Base-by-base conservation (phyloP, 2,329 filamentous ascomycete species). In the Teratosphaeriaceae sp. region DNA sequence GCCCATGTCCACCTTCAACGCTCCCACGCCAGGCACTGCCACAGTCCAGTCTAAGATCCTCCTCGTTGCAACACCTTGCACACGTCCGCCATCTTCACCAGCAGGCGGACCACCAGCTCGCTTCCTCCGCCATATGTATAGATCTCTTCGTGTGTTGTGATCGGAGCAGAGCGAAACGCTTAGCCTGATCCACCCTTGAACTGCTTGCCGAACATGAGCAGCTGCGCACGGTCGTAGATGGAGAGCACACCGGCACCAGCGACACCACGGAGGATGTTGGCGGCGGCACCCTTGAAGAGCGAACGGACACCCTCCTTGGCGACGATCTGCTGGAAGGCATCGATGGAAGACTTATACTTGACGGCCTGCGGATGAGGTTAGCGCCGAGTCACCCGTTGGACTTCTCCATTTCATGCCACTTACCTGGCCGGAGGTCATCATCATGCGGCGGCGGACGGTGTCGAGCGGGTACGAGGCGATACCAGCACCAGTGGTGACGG, bases 231-330 rank as follows among this genome's bases (percentile, higher is more conserved):
- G 74, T 98, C 92, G 79, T 98, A 98, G 88, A 98, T 96, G 74
- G 92, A 98, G 72, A 98, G 82, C 71, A 98, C 92, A 98, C 92
- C 92, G 79, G 92, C 92, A 88, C 92, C 94, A 69, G 92, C 92
- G 69, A 98, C 92, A 96, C 92, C 94, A 95, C 92, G 92, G 78
- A 98, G 92, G 70, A 98, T 98, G 88, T 98, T 98, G 83, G 92
- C 92, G 88, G 92, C 92, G 71, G 92, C 92, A 89, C 92, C 92
- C 88, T 98, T 98, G 89, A 98, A 98, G 75, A 98, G 90, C 66
- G 92, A 98, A 78, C 82, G 86, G 75, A 94, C 77, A 82, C 92
- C 92, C 81, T 97, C 92, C 77, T 86, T 87, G 78, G 89, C 89
- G 67, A 97, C 72, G 69, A 98, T 98, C 84, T 97, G 88, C 74